These are phyloP conservation scores for Flueggea neowawraea DNA, from an alignment of 441 rosid genomes.

Conservation along the genomic window DNA sequence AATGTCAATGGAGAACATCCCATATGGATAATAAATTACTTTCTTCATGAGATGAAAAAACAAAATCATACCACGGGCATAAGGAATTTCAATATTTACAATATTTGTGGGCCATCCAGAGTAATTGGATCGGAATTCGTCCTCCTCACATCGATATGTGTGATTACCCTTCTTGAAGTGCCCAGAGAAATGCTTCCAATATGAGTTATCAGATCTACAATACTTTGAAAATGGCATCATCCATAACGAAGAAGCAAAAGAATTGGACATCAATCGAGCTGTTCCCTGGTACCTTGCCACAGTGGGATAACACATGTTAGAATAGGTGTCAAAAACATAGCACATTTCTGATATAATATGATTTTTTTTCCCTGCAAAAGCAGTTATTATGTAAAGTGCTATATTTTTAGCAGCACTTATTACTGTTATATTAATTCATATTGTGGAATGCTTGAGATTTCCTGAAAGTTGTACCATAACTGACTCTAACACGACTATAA, in stretches of 20 bases:
- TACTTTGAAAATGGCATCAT: constrained; percentile 90
- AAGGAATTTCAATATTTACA: constrained; percentile 92
- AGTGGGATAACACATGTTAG: constrained; percentile 38
- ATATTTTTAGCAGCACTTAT: background rate
- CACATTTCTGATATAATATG: background rate
- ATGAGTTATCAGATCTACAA: constrained; percentile 64
- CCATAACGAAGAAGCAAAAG: constrained; percentile 91
- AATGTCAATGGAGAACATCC: constrained; percentile 16
- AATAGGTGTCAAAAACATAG: constrained; percentile 15
- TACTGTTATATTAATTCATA: background rate
- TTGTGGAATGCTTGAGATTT: constrained; percentile 1
- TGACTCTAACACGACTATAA: background rate
- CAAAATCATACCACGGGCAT: constrained; percentile 52
- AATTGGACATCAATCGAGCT: constrained; percentile 84
- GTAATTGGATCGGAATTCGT: constrained; percentile 73
- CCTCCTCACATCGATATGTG: constrained; percentile 69
- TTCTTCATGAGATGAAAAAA: constrained; percentile 9
- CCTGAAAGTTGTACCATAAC: background rate
- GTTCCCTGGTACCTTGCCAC: constrained; percentile 95
- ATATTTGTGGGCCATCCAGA: constrained; percentile 99
- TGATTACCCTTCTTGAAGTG: constrained; percentile 49
- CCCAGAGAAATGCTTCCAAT: constrained; percentile 72
- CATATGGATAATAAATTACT: constrained; percentile 14
- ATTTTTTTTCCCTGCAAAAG: background rate
- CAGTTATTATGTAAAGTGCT: constrained; percentile 1